phyloP scores from a whole-genome alignment of 495 filamentous ascomycete species.

The Eremomyces bilateralis region DNA sequence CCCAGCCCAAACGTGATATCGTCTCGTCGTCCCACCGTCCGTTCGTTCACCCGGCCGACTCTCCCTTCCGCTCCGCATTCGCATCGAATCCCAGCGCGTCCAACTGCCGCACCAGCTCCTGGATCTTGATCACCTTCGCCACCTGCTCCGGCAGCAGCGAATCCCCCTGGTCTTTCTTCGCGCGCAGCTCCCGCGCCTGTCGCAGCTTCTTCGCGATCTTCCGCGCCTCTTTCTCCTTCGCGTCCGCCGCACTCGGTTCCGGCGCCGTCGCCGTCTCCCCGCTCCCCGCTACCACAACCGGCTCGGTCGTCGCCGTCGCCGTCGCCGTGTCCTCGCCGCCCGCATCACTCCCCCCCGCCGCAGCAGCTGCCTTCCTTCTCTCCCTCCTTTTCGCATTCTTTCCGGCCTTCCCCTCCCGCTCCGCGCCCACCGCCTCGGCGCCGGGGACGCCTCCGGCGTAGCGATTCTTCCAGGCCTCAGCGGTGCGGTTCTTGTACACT shows the following conservation, averaged over 20 bases:
- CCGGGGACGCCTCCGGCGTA: constrained; percentile 63
- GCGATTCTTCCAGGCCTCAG: constrained; percentile 66
- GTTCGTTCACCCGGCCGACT: too few species aligned
- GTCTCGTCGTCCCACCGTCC: too few species aligned
- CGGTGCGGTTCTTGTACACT: constrained; percentile 81
- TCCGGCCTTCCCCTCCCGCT: constrained; percentile 28
- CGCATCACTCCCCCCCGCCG: constrained; percentile 10
- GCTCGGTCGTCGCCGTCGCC: constrained; percentile 5
- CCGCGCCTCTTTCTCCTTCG: constrained; percentile 80
- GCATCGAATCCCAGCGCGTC: constrained; percentile 68
- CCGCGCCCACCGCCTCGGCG: constrained; percentile 31
- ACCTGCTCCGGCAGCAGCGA: constrained; percentile 80
- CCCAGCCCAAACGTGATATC: too few species aligned
- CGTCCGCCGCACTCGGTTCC: constrained; percentile 37
- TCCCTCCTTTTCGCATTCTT: constrained; percentile 93
- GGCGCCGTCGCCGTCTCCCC: constrained; percentile 6
- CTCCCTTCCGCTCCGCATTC: constrained; percentile 33
- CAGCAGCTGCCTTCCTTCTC: constrained; percentile 63
- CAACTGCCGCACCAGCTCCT: constrained; percentile 75
- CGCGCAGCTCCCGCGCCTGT: constrained; percentile 74
- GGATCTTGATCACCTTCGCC: constrained; percentile 92
- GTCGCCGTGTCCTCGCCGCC: constrained; percentile 15
- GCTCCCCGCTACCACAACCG: constrained; percentile 1
- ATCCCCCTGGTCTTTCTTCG: constrained; percentile 75
- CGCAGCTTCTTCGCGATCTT: constrained; percentile 91